A percentile compares a stretch with the other conserved stretches of the same genome.
Evolutionary conservation across 305 asterid species (phyloP).

Genomic region (Vinca major): DNA sequence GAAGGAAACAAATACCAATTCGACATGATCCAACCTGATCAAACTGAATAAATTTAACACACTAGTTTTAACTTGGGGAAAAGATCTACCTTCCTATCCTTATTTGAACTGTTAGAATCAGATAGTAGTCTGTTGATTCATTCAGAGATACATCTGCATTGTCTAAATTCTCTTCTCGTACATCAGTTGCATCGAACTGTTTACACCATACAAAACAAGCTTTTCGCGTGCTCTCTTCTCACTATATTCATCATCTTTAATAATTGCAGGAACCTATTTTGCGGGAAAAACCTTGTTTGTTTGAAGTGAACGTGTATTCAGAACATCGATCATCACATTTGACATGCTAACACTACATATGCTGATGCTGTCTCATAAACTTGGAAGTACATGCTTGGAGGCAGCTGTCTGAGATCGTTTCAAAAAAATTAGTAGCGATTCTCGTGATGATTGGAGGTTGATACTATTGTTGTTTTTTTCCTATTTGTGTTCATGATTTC

Average conservation of each 20-base stretch:
- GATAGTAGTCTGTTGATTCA: too few relatives aligned
- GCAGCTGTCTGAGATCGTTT: too few relatives aligned
- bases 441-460: neutral
- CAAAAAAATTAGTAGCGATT: neutral
- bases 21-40: neutral
- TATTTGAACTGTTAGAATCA: too few relatives aligned
- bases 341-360: conserved; percentile 8
- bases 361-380: conserved; percentile 4
- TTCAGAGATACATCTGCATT: too few relatives aligned
- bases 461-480: neutral
- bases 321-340: neutral
- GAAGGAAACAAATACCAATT: neutral
- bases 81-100: too few relatives aligned
- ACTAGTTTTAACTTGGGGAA: neutral
- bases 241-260: neutral
- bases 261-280: conserved; percentile 46
- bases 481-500: neutral
- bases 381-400: conserved; percentile 2
- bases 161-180: too few relatives aligned
- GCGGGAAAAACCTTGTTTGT: conserved; percentile 39
- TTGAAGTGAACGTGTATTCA: conserved; percentile 26
- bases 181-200: too few relatives aligned
- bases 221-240: neutral
- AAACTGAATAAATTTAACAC: neutral
- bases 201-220: neutral